Conservation (phyloP, 2,329 filamentous ascomycete genomes). For the Colletotrichum sp. region DNA sequence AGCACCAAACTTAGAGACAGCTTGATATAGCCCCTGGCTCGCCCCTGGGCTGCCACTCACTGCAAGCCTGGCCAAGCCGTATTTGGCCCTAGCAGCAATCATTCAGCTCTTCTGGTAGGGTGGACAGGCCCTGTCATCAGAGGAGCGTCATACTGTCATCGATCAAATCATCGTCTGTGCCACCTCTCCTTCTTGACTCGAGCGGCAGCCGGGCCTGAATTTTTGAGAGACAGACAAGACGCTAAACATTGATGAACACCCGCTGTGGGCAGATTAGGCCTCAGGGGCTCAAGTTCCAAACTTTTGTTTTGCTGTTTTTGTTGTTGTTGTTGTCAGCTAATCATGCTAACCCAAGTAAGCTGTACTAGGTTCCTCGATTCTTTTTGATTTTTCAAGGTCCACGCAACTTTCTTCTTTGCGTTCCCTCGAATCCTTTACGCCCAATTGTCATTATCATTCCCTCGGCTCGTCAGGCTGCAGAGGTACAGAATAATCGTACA, state of each 20-base stretch:
- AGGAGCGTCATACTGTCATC: constrained; percentile 7
- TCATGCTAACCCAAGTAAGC: not conserved
- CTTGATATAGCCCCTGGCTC: constrained; percentile 13
- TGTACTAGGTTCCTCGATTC: not conserved
- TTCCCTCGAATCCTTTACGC: not conserved
- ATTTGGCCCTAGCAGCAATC: constrained; percentile 1
- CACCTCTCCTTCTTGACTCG: constrained; percentile 7
- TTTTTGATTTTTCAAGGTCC: not conserved
- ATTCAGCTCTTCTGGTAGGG: not conserved
- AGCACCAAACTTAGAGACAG: constrained; percentile 18
- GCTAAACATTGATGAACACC: not conserved
- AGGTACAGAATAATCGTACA: not conserved
- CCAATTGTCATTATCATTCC: not conserved
- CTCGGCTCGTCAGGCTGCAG: not conserved
- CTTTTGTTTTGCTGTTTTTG: not conserved
- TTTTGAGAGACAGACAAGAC: constrained; percentile 4
- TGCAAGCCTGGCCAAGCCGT: not conserved
- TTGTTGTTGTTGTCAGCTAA: not conserved
- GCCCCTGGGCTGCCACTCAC: not conserved
- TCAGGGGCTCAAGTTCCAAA: not conserved
- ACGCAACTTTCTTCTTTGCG: not conserved
- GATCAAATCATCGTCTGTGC: constrained; percentile 15
- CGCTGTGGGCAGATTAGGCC: not conserved
- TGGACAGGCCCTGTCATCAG: constrained; percentile 12
- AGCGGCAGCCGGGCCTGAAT: not conserved